Percentiles rank a stretch among this genome's conserved stretches.
Evolutionary conservation across 495 filamentous ascomycete genomes (phyloP).

Genomic region (Evansstolkia leycettana): DNA sequence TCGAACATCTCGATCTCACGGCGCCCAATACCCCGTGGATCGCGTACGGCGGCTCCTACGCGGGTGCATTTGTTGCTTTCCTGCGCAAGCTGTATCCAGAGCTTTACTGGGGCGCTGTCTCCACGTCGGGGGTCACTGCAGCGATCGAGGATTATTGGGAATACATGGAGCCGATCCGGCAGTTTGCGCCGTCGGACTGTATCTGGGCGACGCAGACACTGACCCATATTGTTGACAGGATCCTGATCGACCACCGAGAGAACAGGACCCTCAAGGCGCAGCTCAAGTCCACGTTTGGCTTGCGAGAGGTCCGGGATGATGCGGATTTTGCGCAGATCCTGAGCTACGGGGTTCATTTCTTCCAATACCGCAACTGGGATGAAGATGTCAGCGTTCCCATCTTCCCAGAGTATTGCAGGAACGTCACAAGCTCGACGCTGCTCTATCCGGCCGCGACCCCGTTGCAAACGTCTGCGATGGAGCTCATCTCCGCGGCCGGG

Average conservation of each 20-base stretch:
- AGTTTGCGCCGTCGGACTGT: conserved; percentile 43
- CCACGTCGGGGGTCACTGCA: conserved; percentile 56
- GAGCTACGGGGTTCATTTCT: conserved; percentile 34
- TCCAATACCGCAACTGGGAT: conserved; percentile 63
- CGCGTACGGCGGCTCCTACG: conserved; percentile 64
- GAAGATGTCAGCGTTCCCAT: conserved; percentile 37
- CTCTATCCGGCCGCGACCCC: conserved; percentile 35
- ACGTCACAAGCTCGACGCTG: conserved; percentile 34
- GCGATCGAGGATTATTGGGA: conserved; percentile 63
- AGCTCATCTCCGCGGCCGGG: too few species aligned
- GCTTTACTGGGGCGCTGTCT: conserved; percentile 56
- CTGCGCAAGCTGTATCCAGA: conserved; percentile 57
- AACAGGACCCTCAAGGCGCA: conserved; percentile 28
- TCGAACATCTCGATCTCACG: conserved; percentile 49
- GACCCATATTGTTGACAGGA: conserved; percentile 50
- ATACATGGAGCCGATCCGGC: conserved; percentile 53
- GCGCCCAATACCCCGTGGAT: conserved; percentile 49
- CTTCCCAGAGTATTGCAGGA: conserved; percentile 49
- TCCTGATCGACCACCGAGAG: conserved; percentile 40
- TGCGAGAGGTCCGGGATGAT: conserved; percentile 42
- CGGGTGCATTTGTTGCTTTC: conserved; percentile 61
- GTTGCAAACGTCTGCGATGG: conserved; percentile 32
- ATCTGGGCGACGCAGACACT: conserved; percentile 43
- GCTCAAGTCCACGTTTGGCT: conserved; percentile 49
- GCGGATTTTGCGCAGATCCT: conserved; percentile 51